Conservation (phyloP, 2,329 filamentous ascomycete species). For the Calonectria montana region DNA sequence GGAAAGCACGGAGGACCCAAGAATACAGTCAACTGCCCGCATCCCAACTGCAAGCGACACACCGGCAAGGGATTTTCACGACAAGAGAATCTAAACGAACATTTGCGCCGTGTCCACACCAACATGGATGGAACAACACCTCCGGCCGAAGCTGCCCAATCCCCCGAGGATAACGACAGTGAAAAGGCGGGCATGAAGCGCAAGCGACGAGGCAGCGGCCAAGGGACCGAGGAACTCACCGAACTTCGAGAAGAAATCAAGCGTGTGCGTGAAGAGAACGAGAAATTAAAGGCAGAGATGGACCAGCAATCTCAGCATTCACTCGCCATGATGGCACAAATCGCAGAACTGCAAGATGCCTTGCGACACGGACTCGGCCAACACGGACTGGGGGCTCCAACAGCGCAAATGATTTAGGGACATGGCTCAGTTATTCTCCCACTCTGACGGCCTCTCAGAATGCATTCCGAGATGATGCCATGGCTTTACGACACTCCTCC, state of each 20-base stretch:
- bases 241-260: conserved; percentile 75
- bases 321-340: conserved; percentile 61
- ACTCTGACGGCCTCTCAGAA: conserved; percentile 3
- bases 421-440: neutral
- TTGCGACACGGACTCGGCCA: conserved; percentile 50
- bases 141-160: conserved; percentile 48
- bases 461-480: conserved; percentile 1
- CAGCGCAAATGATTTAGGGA: conserved; percentile 53
- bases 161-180: conserved; percentile 60
- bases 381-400: conserved; percentile 50
- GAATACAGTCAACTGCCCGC: conserved; percentile 87
- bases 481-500: conserved; percentile 10
- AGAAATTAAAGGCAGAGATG: conserved; percentile 65
- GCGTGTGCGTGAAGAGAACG: conserved; percentile 73
- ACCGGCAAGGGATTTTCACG: conserved; percentile 90
- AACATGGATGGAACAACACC: conserved; percentile 54
- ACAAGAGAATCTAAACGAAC: conserved; percentile 94
- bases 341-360: conserved; percentile 58
- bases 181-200: conserved; percentile 60
- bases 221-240: conserved; percentile 57
- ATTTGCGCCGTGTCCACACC: conserved; percentile 89
- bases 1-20: conserved; percentile 89
- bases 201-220: conserved; percentile 54
- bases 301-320: conserved; percentile 61
- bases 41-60: conserved; percentile 88